These are phyloP conservation scores for Aleurites moluccanus DNA, from an alignment of 441 rosid species.

Conservation along the genomic window DNA sequence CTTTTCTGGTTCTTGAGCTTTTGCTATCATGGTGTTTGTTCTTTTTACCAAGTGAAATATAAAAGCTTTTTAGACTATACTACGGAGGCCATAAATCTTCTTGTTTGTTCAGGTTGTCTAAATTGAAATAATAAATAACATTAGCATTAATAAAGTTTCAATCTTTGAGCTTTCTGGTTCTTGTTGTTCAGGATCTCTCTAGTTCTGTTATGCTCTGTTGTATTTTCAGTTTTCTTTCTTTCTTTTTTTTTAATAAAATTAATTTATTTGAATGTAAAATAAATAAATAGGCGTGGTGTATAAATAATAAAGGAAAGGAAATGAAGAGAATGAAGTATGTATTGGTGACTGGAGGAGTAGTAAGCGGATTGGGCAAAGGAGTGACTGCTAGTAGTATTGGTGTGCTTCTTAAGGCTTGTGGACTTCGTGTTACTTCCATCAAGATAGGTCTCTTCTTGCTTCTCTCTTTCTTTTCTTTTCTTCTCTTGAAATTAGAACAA, in stretches of 20 bases:
- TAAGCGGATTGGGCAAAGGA: conserved; percentile 91
- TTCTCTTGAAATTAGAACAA: too few species aligned
- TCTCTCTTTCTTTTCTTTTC: conserved; percentile 7
- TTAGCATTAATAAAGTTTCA: background rate
- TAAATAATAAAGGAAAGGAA: conserved; percentile 13
- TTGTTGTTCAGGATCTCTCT: background rate
- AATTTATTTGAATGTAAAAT: conserved; percentile 13
- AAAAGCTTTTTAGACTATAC: background rate
- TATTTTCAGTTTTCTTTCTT: background rate
- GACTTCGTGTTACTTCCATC: conserved; percentile 85
- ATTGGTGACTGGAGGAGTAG: conserved; percentile 90
- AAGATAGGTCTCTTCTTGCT: conserved; percentile 57
- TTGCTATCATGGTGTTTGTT: background rate
- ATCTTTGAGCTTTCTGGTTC: background rate
- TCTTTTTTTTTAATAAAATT: background rate
- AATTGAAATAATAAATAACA: conserved; percentile 11
- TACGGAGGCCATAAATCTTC: background rate
- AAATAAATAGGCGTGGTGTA: background rate
- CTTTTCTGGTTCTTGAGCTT: background rate
- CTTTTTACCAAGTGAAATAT: conserved; percentile 1
- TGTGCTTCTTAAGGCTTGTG: conserved; percentile 76
- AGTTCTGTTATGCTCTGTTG: background rate
- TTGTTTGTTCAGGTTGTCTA: conserved; percentile 20
- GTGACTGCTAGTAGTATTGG: conserved; percentile 93
- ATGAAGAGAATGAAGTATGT: conserved; percentile 80